phyloP scores from a whole-genome alignment of 2,329 filamentous ascomycete genomes.

The Colletotrichum sojae region DNA sequence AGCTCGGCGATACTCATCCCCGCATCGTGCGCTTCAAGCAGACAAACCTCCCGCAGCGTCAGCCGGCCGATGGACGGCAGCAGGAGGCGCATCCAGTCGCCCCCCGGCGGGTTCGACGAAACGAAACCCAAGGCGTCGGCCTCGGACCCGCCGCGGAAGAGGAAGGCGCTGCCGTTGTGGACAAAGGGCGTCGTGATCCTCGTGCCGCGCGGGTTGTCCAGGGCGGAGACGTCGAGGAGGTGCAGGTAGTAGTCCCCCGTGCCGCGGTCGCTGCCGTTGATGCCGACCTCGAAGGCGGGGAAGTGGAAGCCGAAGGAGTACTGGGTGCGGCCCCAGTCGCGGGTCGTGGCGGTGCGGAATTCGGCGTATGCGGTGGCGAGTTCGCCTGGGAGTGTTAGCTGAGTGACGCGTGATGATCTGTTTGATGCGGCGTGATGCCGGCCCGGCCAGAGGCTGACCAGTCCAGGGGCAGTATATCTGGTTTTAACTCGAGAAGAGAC shows the following conservation, averaged over 20 bases:
- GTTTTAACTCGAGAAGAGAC: background rate
- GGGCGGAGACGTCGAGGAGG: conserved; percentile 7
- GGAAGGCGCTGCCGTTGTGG: conserved; percentile 15
- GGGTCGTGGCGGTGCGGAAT: conserved; percentile 11
- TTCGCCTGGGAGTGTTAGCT: background rate
- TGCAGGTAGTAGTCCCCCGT: conserved; percentile 4
- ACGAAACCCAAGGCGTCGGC: background rate
- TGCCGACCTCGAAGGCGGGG: conserved; percentile 10
- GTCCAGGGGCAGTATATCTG: no score
- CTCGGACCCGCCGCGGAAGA: conserved; percentile 10
- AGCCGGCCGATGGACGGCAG: background rate
- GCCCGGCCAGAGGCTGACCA: no score
- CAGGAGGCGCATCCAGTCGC: background rate
- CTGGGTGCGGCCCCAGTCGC: conserved; percentile 5
- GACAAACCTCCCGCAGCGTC: background rate
- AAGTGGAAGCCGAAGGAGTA: conserved; percentile 9
- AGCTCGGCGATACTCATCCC: background rate
- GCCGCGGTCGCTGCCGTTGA: conserved; percentile 14
- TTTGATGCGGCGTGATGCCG: no score
- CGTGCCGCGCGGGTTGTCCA: background rate
- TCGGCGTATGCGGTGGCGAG: background rate
- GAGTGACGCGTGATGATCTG: no score
- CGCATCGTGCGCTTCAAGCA: conserved; percentile 1
- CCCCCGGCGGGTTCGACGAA: conserved; percentile 1
- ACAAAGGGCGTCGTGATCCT: background rate